Evolutionary conservation across 495 filamentous ascomycete species (phyloP).

Genomic region (Hypoxylon subgilvum): DNA sequence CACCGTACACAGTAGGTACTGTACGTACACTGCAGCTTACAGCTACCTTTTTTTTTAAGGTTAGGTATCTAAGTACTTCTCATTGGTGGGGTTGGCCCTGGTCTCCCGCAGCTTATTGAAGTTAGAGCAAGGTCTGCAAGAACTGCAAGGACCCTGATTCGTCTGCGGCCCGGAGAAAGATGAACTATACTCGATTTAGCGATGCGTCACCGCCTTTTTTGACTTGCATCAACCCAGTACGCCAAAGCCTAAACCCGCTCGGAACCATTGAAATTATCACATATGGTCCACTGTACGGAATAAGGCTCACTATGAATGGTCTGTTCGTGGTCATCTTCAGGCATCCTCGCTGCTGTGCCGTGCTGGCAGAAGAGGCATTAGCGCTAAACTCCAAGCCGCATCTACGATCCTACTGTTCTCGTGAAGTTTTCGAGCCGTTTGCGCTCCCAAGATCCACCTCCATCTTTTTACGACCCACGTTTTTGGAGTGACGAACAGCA

Average conservation of each 20-base stretch:
- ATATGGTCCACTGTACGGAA: slow-evolving; percentile 30
- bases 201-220: slow-evolving; percentile 42
- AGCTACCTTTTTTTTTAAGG: slow-evolving; percentile 43
- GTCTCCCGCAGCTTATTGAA: slow-evolving; percentile 22
- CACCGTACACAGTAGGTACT: too few relatives aligned
- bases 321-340: not conserved
- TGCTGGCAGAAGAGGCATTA: slow-evolving; percentile 11
- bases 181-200: slow-evolving; percentile 16
- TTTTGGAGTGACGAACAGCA: not conserved
- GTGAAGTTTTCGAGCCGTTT: too few relatives aligned
- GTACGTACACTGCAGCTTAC: slow-evolving; percentile 12
- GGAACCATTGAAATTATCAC: slow-evolving; percentile 14
- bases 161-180: slow-evolving; percentile 12
- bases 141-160: slow-evolving; percentile 27
- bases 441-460: not conserved
- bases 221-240: slow-evolving; percentile 28
- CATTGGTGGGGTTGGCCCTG: slow-evolving; percentile 34
- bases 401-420: too few relatives aligned
- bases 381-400: too few relatives aligned
- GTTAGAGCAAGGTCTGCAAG: too few relatives aligned
- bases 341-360: slow-evolving; percentile 9
- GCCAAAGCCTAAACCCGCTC: slow-evolving; percentile 36
- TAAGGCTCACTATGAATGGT: slow-evolving; percentile 7
- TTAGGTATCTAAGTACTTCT: slow-evolving; percentile 44
- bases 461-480: not conserved